Evolutionary conservation across 176 grass and related monocot species (phyloP).

Genomic region (Juncus effusus): DNA sequence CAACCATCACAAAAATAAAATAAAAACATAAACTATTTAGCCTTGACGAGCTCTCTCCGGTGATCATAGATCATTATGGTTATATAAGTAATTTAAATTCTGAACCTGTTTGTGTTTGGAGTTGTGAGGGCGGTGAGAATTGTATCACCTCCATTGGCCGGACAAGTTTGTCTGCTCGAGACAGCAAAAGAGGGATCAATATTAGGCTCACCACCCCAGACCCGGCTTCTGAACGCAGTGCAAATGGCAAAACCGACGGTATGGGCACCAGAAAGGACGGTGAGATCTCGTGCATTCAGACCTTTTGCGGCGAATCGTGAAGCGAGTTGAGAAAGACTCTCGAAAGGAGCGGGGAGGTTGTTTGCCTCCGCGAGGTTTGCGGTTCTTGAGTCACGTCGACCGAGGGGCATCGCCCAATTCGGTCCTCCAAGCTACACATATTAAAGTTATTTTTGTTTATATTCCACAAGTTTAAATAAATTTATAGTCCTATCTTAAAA

Average conservation of each 20-base stretch:
- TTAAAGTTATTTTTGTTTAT: not conserved
- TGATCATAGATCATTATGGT: constrained; percentile 9
- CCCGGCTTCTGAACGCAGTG: constrained; percentile 19
- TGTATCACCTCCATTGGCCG: constrained; percentile 7
- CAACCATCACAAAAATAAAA: not conserved
- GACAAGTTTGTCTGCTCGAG: constrained; percentile 3
- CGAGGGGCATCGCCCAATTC: constrained; percentile 28
- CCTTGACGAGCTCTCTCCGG: too few relatives aligned
- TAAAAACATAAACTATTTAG: too few relatives aligned
- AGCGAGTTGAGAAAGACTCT: constrained; percentile 12
- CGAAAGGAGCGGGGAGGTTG: constrained; percentile 29
- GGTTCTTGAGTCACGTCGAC: constrained; percentile 37
- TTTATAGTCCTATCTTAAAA: not conserved
- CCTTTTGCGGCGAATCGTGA: constrained; percentile 32
- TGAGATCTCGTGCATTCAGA: constrained; percentile 37
- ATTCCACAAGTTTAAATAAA: too few relatives aligned
- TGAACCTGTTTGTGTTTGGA: constrained; percentile 25
- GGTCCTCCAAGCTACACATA: constrained; percentile 15
- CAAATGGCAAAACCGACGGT: constrained; percentile 40
- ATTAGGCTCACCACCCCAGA: constrained; percentile 18
- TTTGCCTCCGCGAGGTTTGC: constrained; percentile 21
- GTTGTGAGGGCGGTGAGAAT: constrained; percentile 9
- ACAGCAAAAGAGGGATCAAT: constrained; percentile 7
- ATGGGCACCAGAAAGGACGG: constrained; percentile 35
- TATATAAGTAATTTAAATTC: not conserved